Evolutionary conservation across 345 rosid species (phyloP), one percentile per base, ranked within the genome.

Genomic region (Diplotaxis tenuifolia): DNA sequence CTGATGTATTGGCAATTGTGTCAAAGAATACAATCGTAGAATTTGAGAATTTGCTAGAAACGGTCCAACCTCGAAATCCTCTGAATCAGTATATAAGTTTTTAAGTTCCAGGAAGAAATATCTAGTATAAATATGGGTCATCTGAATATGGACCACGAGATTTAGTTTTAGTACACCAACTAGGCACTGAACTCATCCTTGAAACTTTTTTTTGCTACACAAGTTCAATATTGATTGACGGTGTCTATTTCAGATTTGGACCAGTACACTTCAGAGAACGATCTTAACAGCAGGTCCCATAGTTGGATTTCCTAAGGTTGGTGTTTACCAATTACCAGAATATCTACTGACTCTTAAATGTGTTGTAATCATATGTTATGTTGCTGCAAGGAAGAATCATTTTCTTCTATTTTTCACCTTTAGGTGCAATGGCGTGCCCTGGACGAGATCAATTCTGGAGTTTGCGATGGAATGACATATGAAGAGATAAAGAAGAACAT

Each of bases 381-480:
- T 68, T 55, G 12, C 34, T 49, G 61, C 10, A 12, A 67, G 45
- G 59, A 60, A 40, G 53, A 15, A 72, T 66, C 53, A 42, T 28
- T 52, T 53, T 59, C 22, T 52, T 52, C 14, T 52, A 21, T 66
- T 7, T n/a, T 50, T 71, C 47, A 65, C 71, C 65, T 73, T 56
- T 70, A 96, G 99, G 94, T 96, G 75, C 99, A 96, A 86, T 96
- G 99, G 99, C 98, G 98, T 76, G 96, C 98, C 20, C 88, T 96
- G 50, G 99, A 96, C 62, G 99, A 96, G 88, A 92, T 96, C 80
- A 96, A 96, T 73, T 85, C 99, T 68, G 99, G 99, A 82, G 96
- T 89, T 12, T 96, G 99, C 67, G 99, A 96, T 84, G 99, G 97
- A 71, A 96, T 96, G 99, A 92, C 90, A 18, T 96, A 96, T 62